Percentiles rank a stretch among this genome's conserved stretches.
Evolutionary conservation across 768 basidiomycete genomes (phyloP).

Genomic region (Chalciporus chontae): DNA sequence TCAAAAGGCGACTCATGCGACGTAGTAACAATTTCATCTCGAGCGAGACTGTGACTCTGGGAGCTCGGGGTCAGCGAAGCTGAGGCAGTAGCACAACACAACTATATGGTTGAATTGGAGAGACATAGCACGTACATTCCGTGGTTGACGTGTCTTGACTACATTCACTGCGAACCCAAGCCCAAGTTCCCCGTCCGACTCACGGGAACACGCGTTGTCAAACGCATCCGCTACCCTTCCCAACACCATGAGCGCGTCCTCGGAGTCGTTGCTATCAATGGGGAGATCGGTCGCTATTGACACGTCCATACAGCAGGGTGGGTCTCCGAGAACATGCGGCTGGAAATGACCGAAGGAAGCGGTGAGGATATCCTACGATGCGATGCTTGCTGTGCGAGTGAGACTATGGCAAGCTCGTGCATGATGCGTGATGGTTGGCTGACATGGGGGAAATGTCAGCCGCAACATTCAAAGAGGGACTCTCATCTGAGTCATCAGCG

Average conservation of each 20-base stretch:
- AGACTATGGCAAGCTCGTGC: background rate
- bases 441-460: conserved; percentile 19
- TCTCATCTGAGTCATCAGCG: too few relatives aligned
- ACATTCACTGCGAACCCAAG: conserved; percentile 20
- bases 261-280: background rate
- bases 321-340: background rate
- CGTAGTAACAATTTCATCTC: background rate
- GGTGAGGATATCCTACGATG: background rate
- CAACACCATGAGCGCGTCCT: conserved; percentile 22
- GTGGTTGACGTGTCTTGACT: conserved; percentile 20
- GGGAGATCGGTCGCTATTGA: background rate
- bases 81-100: background rate
- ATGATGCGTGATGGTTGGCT: conserved; percentile 6
- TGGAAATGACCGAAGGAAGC: background rate
- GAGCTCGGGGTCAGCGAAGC: conserved; percentile 1
- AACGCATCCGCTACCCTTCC: conserved; percentile 30
- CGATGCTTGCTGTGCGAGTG: too few relatives aligned
- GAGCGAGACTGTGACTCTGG: conserved; percentile 12
- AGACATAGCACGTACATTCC: conserved; percentile 15
- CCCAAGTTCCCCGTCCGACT: conserved; percentile 17
- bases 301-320: conserved; percentile 6
- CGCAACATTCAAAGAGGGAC: background rate
- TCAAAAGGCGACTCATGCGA: conserved; percentile 14
- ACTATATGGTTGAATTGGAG: background rate
- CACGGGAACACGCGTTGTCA: conserved; percentile 20